phyloP scores from a whole-genome alignment of 164 flowering plant genomes.

The Aristolochia fimbriata region DNA sequence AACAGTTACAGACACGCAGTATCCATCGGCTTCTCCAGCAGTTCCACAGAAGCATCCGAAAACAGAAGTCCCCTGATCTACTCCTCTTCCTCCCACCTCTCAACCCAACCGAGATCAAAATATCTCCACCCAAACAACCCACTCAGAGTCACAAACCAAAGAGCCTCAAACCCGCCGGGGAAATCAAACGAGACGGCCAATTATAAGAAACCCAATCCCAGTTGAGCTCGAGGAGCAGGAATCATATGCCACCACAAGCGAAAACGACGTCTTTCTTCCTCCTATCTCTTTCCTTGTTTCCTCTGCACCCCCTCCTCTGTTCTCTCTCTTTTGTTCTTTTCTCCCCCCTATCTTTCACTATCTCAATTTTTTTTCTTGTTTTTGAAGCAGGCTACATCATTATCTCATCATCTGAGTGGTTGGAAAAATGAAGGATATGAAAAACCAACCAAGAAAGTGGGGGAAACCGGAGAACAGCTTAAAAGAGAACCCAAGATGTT shows the following conservation, averaged over 20 bases:
- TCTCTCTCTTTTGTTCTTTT: conserved; percentile 13
- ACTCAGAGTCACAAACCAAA: too few relatives aligned
- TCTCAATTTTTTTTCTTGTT: conserved; percentile 8
- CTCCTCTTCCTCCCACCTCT: too few relatives aligned
- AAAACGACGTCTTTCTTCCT: conserved; percentile 8
- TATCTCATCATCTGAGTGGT: conserved; percentile 58
- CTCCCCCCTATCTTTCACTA: conserved; percentile 13
- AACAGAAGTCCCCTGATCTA: too few relatives aligned
- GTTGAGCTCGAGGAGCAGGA: too few relatives aligned
- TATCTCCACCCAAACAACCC: too few relatives aligned
- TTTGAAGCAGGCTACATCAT: conserved; percentile 36
- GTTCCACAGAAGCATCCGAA: too few relatives aligned
- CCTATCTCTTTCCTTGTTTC: not conserved
- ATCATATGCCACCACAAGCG: not conserved
- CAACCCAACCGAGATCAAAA: too few relatives aligned
- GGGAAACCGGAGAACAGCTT: not conserved
- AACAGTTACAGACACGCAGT: too few relatives aligned
- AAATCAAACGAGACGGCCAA: too few relatives aligned
- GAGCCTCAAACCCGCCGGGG: too few relatives aligned
- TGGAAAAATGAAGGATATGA: conserved; percentile 14
- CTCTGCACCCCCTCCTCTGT: not conserved
- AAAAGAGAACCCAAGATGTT: not conserved
- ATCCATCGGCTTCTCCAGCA: too few relatives aligned
- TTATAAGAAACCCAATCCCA: too few relatives aligned
- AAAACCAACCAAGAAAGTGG: conserved; percentile 8